Evolutionary conservation across 768 basidiomycete genomes (phyloP), one percentile per base, ranked within the genome.

Genomic region (Tricholoma bakamatsutake): DNA sequence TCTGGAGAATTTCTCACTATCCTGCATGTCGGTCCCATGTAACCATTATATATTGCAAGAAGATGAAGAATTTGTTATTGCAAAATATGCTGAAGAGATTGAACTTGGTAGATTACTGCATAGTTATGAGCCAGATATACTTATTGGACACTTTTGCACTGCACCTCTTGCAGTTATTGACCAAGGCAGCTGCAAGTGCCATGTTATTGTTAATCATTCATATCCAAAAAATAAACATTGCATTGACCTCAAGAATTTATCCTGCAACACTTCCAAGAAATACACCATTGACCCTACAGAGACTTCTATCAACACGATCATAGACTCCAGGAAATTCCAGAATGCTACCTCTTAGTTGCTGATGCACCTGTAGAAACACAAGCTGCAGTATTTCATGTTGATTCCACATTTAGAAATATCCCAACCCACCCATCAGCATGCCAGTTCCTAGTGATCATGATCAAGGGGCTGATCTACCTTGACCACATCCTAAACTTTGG

Each of bases 401-500:
- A 57, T 6, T 15, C 45, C n/a, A 33, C 50, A 5, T 50, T 50
- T 18, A 8, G 50, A 4, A 57, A 57, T 24, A 52, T 52, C 7
- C 52, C 39, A 12, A 40, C 28, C 3, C 33, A 21, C 3, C 56
- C 56, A 13, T 17, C 33, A 1, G 56, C 51, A 12, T 34, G 56
- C 31, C 27, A 6, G 4, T 11, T 31, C 15, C 15, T 42, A 2
- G 56, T 46, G 8, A 24, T 53, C 9, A n/a, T 47, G 11, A 57
- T 57, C 8, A 42, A 52, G 2, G 34, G 28, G 34, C 42, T 48
- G 2, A 34, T 57, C 24, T 53, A 57, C 31, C 50, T 55, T 11
- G 53, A 64, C 31, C 33, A 57, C 54, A 1, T 21, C 8, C 13
- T 56, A 15, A 33, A 50, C 53, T 72, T 73, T 52, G 68, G 71